Evolutionary conservation across 2,329 filamentous ascomycete genomes (phyloP).

Genomic region (Penicillium olsonii): DNA sequence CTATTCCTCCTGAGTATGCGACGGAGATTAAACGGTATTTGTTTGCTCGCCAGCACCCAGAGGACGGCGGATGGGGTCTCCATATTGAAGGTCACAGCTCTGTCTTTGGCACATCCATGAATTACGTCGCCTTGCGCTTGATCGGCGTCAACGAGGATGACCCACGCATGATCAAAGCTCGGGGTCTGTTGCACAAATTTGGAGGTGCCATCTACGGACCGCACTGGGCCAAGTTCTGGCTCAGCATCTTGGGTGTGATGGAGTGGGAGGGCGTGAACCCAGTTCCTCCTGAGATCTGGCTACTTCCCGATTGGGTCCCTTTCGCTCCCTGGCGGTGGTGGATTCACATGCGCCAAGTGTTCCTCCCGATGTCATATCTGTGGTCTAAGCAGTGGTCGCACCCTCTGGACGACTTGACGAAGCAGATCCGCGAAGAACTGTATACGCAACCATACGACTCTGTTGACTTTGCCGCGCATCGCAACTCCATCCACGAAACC

Average conservation of each 20-base stretch:
- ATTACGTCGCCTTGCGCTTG: slow-evolving; percentile 79
- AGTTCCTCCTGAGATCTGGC: slow-evolving; percentile 86
- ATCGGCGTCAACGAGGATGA: slow-evolving; percentile 83
- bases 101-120: slow-evolving; percentile 86
- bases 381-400: slow-evolving; percentile 82
- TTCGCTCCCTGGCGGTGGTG: slow-evolving; percentile 94
- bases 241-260: slow-evolving; percentile 78
- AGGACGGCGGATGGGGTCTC: slow-evolving; percentile 95
- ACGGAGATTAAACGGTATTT: slow-evolving; percentile 93
- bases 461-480: slow-evolving; percentile 75
- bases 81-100: slow-evolving; percentile 93
- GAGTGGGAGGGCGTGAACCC: slow-evolving; percentile 95
- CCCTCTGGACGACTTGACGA: slow-evolving; percentile 72
- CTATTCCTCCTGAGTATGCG: slow-evolving; percentile 75
- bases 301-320: slow-evolving; percentile 87
- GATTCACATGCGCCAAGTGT: slow-evolving; percentile 98
- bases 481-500: slow-evolving; percentile 74
- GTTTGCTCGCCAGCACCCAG: slow-evolving; percentile 77
- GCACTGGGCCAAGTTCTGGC: slow-evolving; percentile 98
- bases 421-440: slow-evolving; percentile 74
- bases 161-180: slow-evolving; percentile 79
- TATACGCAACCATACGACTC: slow-evolving; percentile 75
- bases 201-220: slow-evolving; percentile 82
- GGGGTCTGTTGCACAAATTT: slow-evolving; percentile 77
- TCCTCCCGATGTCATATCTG: slow-evolving; percentile 85